Evolutionary conservation across 2,329 filamentous ascomycete species (phyloP).

Genomic region (Xylaria multiplex): DNA sequence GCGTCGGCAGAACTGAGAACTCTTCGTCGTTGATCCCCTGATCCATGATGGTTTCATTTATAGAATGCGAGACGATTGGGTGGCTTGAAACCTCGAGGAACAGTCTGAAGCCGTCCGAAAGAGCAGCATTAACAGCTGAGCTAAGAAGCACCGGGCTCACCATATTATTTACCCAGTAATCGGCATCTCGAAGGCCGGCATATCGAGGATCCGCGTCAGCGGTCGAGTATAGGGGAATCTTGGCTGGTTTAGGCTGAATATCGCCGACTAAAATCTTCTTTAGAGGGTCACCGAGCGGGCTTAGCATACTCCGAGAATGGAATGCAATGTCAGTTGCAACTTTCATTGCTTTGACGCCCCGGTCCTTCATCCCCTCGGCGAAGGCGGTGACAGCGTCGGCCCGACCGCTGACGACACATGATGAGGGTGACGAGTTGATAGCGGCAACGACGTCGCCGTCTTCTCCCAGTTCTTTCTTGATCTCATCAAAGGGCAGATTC

Average conservation of each 20-base stretch:
- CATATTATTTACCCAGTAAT: slow-evolving; percentile 55
- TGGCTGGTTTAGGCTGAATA: slow-evolving; percentile 38
- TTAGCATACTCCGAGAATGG: slow-evolving; percentile 51
- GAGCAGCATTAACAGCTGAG: slow-evolving; percentile 46
- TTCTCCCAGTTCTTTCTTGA: slow-evolving; percentile 42
- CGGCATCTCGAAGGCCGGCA: slow-evolving; percentile 42
- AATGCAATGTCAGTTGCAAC: slow-evolving; percentile 56
- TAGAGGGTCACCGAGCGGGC: slow-evolving; percentile 47
- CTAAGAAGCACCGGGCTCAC: slow-evolving; percentile 51
- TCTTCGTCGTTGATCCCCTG: slow-evolving; percentile 45
- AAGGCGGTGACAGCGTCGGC: slow-evolving; percentile 44
- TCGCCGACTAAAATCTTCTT: slow-evolving; percentile 39
- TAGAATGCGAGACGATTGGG: slow-evolving; percentile 54
- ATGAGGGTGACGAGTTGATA: slow-evolving; percentile 30
- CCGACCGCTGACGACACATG: slow-evolving; percentile 27
- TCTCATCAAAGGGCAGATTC: slow-evolving; percentile 45
- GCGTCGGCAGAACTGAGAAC: slow-evolving; percentile 46
- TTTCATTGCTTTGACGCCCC: slow-evolving; percentile 47
- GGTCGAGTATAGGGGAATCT: slow-evolving; percentile 51
- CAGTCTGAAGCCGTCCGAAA: slow-evolving; percentile 51
- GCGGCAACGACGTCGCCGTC: slow-evolving; percentile 20
- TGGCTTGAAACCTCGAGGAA: slow-evolving; percentile 57
- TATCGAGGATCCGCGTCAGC: slow-evolving; percentile 44
- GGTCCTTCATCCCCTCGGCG: slow-evolving; percentile 42
- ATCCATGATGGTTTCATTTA: slow-evolving; percentile 53